phyloP scores from a whole-genome alignment of 257 asterid genomes.

The Echites panduratus region DNA sequence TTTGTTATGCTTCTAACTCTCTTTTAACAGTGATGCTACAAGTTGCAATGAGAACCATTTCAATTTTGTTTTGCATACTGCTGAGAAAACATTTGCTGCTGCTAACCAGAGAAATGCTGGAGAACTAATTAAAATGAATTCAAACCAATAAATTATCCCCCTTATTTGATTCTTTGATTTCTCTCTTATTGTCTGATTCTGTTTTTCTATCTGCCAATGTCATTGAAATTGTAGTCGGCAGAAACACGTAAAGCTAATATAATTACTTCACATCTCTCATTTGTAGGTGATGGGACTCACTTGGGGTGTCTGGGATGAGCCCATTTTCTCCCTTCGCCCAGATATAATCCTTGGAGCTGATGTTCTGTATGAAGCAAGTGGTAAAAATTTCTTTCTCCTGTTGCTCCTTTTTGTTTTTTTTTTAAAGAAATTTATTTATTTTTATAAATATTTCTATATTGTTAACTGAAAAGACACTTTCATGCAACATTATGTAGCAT shows the following conservation, averaged over 20 bases:
- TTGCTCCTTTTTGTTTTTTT: not conserved
- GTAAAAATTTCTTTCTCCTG: slow-evolving; percentile 25
- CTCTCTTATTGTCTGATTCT: not conserved
- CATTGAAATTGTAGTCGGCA: not conserved
- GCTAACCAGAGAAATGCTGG: not conserved
- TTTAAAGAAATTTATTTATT: too few relatives aligned
- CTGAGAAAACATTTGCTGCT: not conserved
- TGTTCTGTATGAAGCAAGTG: slow-evolving; percentile 72
- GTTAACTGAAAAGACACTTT: slow-evolving; percentile 17
- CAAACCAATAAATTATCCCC: not conserved
- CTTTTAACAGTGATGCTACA: not conserved
- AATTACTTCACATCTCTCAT: not conserved
- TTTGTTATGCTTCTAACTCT: not conserved
- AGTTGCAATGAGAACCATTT: not conserved
- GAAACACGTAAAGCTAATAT: too few relatives aligned
- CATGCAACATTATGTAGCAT: slow-evolving; percentile 44
- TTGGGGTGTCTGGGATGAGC: slow-evolving; percentile 83
- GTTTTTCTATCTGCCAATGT: not conserved
- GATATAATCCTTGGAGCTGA: slow-evolving; percentile 94
- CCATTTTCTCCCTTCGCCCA: slow-evolving; percentile 54
- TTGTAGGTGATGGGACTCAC: slow-evolving; percentile 73
- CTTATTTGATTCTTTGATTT: too few relatives aligned
- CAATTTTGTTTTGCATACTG: not conserved
- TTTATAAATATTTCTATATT: not conserved
- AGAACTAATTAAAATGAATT: not conserved